Evolutionary conservation across 257 asterid genomes (phyloP), one percentile per base, ranked within the genome.

Genomic region (Avicennia marina): DNA sequence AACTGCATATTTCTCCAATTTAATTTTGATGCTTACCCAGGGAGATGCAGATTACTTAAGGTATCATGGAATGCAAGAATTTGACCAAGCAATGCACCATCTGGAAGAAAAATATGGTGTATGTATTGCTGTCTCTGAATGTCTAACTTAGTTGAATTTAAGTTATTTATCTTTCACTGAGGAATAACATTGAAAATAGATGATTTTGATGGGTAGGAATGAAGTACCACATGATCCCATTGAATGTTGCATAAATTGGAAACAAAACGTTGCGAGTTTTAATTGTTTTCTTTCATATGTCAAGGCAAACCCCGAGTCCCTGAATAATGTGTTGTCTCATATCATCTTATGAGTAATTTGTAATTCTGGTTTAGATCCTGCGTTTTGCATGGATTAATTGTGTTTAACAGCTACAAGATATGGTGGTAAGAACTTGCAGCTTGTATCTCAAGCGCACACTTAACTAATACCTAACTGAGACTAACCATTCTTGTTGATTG

Each of bases 61-160:
- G 62, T 91, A 91, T 56, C 75, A 0, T 20, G 97, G 98, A 11
- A 7, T 91, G 90, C 96, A 91, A 82, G 95, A 91, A 73, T 88
- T 91, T 67, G 98, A 91, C 78, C 82, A 46, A 74, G 97, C 95
- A 51, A 86, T 91, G 95, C 98, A 91, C 64, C 82, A 88, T 67
- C 84, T 88, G 72, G 98, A 89, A 86, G 97, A 83, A 71, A 72
- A 60, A 62, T 84, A 91, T 62, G 75, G 89, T 48, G 98, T 91
- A 84, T 8, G 90, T 73, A 53, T 56, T 68, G 27, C 63, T 29
- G 34, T 29, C 8, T 15, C 69, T 55, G 31, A 41, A 21, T 68
- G 54, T 50, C 20, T 63, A 36, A 62, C 34, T 63, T 43, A 50
- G 44, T 52, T 52, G 19, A 52, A 11, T 15, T 53, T 50, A 19